A percentile compares a stretch with the other conserved stretches of the same genome.
phyloP scores from a whole-genome alignment of 345 rosid species.

The Linum usitatissimum region DNA sequence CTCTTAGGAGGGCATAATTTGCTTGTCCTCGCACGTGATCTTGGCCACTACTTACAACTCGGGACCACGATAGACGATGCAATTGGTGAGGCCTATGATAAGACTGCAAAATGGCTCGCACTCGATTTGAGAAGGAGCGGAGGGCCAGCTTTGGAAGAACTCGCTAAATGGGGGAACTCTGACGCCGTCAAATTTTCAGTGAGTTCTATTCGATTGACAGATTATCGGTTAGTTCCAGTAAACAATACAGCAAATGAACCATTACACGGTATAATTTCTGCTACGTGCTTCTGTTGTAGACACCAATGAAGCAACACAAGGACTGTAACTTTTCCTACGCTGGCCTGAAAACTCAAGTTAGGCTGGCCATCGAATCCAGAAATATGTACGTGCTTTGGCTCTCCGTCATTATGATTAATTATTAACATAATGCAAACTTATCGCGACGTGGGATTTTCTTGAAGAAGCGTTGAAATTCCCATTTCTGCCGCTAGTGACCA shows the following conservation, averaged over 20 bases:
- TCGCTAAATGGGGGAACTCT: slow-evolving; percentile 81
- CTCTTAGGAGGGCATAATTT: slow-evolving; percentile 80
- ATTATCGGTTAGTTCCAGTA: slow-evolving; percentile 1
- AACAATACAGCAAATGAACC: not conserved
- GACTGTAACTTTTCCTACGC: slow-evolving; percentile 93
- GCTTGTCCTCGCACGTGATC: slow-evolving; percentile 66
- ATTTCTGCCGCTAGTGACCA: slow-evolving; percentile 52
- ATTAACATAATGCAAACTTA: slow-evolving; percentile 2
- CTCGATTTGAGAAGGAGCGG: slow-evolving; percentile 89
- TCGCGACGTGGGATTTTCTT: slow-evolving; percentile 9
- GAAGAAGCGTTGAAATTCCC: slow-evolving; percentile 59
- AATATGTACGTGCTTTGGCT: slow-evolving; percentile 41
- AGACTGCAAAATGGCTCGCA: slow-evolving; percentile 93
- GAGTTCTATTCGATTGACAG: slow-evolving; percentile 14
- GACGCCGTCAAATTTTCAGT: slow-evolving; percentile 65
- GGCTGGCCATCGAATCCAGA: slow-evolving; percentile 76
- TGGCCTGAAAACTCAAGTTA: slow-evolving; percentile 94
- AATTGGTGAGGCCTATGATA: slow-evolving; percentile 91
- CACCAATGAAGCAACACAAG: slow-evolving; percentile 81
- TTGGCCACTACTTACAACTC: slow-evolving; percentile 83
- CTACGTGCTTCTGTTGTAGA: slow-evolving; percentile 25
- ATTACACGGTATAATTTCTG: not conserved
- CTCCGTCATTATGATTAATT: slow-evolving; percentile 1
- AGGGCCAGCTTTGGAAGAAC: slow-evolving; percentile 91
- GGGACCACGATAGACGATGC: slow-evolving; percentile 96